Evolutionary conservation across 805 yeast genomes (phyloP), one percentile per base, ranked within the genome.

Genomic region (Zygosaccharomyces kombuchaensis): DNA sequence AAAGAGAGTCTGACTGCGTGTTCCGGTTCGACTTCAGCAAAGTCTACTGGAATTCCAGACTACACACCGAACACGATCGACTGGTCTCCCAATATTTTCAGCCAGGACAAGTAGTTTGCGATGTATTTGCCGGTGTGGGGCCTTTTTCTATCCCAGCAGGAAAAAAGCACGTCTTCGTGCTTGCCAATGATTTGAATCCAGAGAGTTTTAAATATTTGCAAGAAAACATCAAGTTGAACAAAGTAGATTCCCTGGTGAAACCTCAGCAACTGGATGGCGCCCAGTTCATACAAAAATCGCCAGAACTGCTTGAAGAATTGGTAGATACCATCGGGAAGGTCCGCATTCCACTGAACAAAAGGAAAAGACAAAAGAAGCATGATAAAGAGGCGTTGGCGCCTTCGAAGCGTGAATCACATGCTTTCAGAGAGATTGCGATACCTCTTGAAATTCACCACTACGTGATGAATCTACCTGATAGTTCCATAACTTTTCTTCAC

Each of bases 41-140:
- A 60, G 99, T 95, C 4, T 93, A 95, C 67, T 93, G 99, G 99
- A 93, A 93, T 63, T 87, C 97, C 12, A 77, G 99, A 55, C 72
- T 93, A 41, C 91, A 89, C 54, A 87, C 96, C 0, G 99, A 93
- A 59, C 99, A 93, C 65, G 91, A 81, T 38, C 72, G 98, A 48
- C 68, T 93, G 35, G 83, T 93, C 3, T 62, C 68, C 1, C 60
- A 67, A 31, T 72, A 71, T 47, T 84, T 86, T 56, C 56, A 76
- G 34, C 72, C 77, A 3, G 84, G 84, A 8, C 84, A 84, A 48
- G 85, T 88, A 6, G 85, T 95, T 0, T 87, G 88, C 57, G 99
- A 93, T 69, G 97, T 89, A 0, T 87, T 95, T 80, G 98, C 96
- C 0, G 99, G 99, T 38, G 98, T 93, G 1, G 99, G 99, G 0